Conservation (phyloP, 1,284 basidiomycete genomes). For the Ceraceosorus bombacis region DNA sequence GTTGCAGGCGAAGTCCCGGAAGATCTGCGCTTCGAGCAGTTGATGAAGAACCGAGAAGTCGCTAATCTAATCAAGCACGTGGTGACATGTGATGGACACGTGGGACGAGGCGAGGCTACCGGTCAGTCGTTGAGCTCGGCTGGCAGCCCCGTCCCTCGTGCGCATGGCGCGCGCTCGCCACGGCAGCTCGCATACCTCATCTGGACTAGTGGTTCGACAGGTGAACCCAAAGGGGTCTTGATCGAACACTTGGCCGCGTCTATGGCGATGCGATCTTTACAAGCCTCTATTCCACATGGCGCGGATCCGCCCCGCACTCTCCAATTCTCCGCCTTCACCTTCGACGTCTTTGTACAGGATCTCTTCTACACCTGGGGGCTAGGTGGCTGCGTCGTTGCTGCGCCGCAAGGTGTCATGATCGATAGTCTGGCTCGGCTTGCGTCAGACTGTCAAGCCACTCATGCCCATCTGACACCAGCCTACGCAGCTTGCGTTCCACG, state of each 20-base stretch:
- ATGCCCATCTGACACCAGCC: conserved; percentile 32
- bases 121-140: too few species aligned
- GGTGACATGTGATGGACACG: conserved; percentile 1
- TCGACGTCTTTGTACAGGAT: conserved; percentile 23
- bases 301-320: conserved; percentile 14
- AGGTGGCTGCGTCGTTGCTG: conserved; percentile 16
- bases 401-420: conserved; percentile 1
- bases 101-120: too few species aligned
- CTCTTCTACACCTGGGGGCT: conserved; percentile 25
- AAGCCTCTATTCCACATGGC: conserved; percentile 11
- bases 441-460: conserved; percentile 10
- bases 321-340: conserved; percentile 23
- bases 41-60: neutral
- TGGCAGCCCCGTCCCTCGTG: too few species aligned
- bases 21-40: neutral
- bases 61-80: neutral
- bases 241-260: conserved; percentile 17
- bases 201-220: conserved; percentile 37
- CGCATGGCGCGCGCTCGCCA: too few species aligned
- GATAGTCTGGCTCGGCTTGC: conserved; percentile 4
- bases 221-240: conserved; percentile 26
- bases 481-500: conserved; percentile 30
- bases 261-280: conserved; percentile 17
- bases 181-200: conserved; percentile 30
- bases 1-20: neutral